These are phyloP conservation scores for Coniochaeta prunicola DNA, from an alignment of 2,329 filamentous ascomycete species.

Conservation along the genomic window DNA sequence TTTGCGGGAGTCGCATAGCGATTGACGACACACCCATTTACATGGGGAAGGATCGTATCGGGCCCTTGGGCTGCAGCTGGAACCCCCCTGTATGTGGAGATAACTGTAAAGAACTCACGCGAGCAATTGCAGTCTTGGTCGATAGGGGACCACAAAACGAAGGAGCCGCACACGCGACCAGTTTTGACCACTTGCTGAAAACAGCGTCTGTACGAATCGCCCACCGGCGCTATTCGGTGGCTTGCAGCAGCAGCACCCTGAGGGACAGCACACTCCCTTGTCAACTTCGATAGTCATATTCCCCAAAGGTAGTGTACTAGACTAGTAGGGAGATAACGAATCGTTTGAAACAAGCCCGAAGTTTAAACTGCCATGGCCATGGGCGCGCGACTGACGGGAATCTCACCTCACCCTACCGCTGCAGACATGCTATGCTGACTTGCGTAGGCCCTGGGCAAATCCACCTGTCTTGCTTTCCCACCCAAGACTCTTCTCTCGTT, in stretches of 20 bases:
- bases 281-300: not conserved
- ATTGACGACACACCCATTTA: not conserved
- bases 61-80: not conserved
- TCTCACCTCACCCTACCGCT: not conserved
- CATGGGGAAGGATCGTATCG: not conserved
- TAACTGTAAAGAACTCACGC: not conserved
- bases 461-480: not conserved
- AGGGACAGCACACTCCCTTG: not conserved
- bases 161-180: not conserved
- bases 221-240: not conserved
- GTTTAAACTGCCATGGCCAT: not conserved
- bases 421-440: not conserved
- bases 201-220: not conserved
- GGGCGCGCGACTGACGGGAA: not conserved
- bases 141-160: not conserved
- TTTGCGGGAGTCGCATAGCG: not conserved
- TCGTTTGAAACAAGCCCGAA: not conserved
- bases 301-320: too few species aligned
- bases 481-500: not conserved
- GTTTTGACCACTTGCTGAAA: not conserved
- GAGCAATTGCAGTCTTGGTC: not conserved
- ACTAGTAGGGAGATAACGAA: not conserved
- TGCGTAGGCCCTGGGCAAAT: not conserved
- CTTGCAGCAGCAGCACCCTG: not conserved
- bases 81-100: not conserved